Percentiles rank a stretch among this genome's conserved stretches.
These are phyloP conservation scores for Leptoxyphium fumago DNA, from an alignment of 2,329 filamentous ascomycete species.

Conservation along the genomic window DNA sequence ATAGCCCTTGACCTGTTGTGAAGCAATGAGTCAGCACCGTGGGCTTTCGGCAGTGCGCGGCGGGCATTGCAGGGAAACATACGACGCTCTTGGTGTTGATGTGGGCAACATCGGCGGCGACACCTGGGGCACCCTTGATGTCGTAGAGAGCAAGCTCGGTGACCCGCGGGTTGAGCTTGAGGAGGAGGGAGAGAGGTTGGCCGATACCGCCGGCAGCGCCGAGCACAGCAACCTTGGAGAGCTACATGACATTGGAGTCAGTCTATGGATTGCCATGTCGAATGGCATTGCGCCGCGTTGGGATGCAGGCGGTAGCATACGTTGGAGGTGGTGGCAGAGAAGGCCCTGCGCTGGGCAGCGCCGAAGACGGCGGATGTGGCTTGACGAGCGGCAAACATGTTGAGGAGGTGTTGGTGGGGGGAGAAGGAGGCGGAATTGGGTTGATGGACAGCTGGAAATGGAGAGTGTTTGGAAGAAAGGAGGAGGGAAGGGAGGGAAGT, in stretches of 20 bases:
- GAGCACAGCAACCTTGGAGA: slow-evolving; percentile 94
- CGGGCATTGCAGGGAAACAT: slow-evolving; percentile 9
- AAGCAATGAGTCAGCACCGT: background rate
- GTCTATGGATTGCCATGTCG: slow-evolving; percentile 10
- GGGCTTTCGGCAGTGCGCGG: too few relatives aligned
- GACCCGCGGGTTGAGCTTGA: slow-evolving; percentile 97
- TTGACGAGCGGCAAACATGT: slow-evolving; percentile 56
- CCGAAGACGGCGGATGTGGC: slow-evolving; percentile 26
- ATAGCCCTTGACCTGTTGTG: slow-evolving; percentile 65
- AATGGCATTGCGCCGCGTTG: slow-evolving; percentile 1
- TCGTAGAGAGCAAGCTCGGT: slow-evolving; percentile 93
- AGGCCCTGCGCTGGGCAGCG: slow-evolving; percentile 36
- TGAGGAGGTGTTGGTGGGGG: slow-evolving; percentile 17
- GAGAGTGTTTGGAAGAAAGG: too few relatives aligned
- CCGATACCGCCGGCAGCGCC: slow-evolving; percentile 96
- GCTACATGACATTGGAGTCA: slow-evolving; percentile 35
- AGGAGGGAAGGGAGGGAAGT: too few relatives aligned
- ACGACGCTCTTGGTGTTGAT: slow-evolving; percentile 93
- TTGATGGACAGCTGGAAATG: too few relatives aligned
- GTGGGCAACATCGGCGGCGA: slow-evolving; percentile 94
- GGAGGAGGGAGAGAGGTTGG: slow-evolving; percentile 89
- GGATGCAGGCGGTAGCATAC: slow-evolving; percentile 21
- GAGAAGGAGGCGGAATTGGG: background rate
- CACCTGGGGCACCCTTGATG: slow-evolving; percentile 88
- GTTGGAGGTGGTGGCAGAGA: slow-evolving; percentile 37